Evolutionary conservation across 305 asterid genomes (phyloP), one percentile per base, ranked within the genome.

Genomic region (Plantago lanceolata): DNA sequence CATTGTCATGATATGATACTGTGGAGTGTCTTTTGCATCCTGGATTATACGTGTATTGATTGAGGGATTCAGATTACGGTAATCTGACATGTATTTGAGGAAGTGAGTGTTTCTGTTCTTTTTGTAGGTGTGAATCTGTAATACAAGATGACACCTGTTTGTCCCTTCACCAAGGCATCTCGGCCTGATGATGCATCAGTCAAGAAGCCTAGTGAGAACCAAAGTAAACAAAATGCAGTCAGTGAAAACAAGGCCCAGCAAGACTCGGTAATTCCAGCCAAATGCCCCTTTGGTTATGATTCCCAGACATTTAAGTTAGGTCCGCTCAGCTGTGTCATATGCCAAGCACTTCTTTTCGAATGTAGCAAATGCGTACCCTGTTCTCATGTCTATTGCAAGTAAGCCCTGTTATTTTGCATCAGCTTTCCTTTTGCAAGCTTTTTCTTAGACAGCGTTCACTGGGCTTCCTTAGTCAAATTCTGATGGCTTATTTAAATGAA

Each of bases 331-430:
- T 92, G 98, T 77, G 33, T 92, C 73, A 63, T 89, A 64, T 92
- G 98, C 73, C 97, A 89, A 71, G 98, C 98, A 50, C 97, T 93
- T 75, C 94, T 93, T 53, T 93, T 82, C 29, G 69, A 89, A 31
- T 81, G 96, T 79, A 82, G 89, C 86, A 89, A 81, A 83, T 93
- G 98, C 55, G 78, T 85, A 43, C 98, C 98, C 21, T 93, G 97
- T 74, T 69, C 96, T 63, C 96, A 93, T 80, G 85, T 87, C 48
- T 93, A 61, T 74, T 93, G 98, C 97, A 93, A 82, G 97, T 91
- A 84, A 92, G 94, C 66, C 35, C 49, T 54, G 19, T 14, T 21
- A 60, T 59, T 43, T 29, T 13, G n/a, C 43, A 24, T 21, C 8
- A 6, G 19, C 48, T 19, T 53, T 56, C 55, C 47, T 20, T 19